Base-by-base conservation (phyloP, 805 yeast species). In the Lachancea lanzarotensis region DNA sequence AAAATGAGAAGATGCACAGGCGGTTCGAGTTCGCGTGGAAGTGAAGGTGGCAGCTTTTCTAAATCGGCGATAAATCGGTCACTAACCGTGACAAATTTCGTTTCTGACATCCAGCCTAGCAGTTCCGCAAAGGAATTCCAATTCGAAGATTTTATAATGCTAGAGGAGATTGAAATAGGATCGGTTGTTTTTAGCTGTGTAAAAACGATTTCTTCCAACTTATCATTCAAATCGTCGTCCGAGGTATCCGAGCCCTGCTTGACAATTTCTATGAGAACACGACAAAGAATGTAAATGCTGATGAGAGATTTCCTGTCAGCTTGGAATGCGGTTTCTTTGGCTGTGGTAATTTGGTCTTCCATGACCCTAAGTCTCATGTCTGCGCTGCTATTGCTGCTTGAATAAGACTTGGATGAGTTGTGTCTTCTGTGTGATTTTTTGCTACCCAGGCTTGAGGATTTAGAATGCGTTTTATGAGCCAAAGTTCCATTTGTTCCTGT, bases 11-110 rank as follows among this genome's bases (percentile, higher is more conserved):
- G 66, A 56, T 82, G 85, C 6, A 84, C 71, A 31, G 78, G 73
- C 1, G 89, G 79, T 50, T 79, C 84, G 32, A 67, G 62, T n/a
- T 71, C 74, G 41, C 68, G 67, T 0, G 78, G 62, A 11, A 70
- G 67, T 9, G 70, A 67, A 3, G 71, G 61, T 13, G 95, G 95
- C 2, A 82, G 73, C 56, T 84, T 87, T 57, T 93, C 98, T 43
- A 93, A 66, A 56, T 91, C 97, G 0, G 95, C 95, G 43, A 93
- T 84, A 57, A 93, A 93, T 45, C 96, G 69, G 61, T 93, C 98
- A 57, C 95, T 86, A 1, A 93, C 98, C 45, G 89, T 82, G 11
- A 87, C 61, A 53, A 93, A 89, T 42, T 95, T 73, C 51, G 80
- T 81, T 37, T 78, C 84, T 0, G 96, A 86, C 95, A 95, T 89